Evolutionary conservation across 495 filamentous ascomycete species (phyloP).

Genomic region (Xylaria nigripes): DNA sequence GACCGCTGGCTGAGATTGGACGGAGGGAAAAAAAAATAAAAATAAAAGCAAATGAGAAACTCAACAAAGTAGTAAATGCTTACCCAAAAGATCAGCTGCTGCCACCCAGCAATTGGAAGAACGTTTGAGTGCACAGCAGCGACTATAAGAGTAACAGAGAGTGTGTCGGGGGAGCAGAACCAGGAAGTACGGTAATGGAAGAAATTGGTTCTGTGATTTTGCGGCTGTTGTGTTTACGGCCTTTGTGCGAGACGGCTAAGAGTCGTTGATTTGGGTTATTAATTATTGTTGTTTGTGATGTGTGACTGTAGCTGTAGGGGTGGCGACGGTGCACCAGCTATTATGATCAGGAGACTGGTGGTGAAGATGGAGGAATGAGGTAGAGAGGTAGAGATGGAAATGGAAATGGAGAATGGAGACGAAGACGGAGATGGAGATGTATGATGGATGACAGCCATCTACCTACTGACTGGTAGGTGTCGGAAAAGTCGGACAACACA

Average conservation of each 20-base stretch:
- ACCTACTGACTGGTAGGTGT: neutral
- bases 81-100: neutral
- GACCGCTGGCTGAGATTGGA: neutral
- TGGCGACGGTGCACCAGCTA: neutral
- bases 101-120: neutral
- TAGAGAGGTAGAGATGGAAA: neutral
- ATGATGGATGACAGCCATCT: slow-evolving; percentile 10
- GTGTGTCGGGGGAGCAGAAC: neutral
- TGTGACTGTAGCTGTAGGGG: neutral
- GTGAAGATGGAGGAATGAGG: neutral
- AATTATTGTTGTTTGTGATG: neutral
- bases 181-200: neutral
- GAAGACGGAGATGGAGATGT: neutral
- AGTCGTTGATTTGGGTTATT: neutral
- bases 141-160: neutral
- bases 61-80: neutral
- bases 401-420: neutral
- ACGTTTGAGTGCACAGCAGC: neutral
- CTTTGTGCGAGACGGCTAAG: slow-evolving; percentile 2
- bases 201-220: neutral
- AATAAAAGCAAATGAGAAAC: neutral
- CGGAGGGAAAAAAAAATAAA: neutral
- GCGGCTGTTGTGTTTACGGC: neutral
- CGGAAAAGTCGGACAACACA: neutral
- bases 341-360: neutral